phyloP scores from a whole-genome alignment of 2,329 filamentous ascomycete genomes.

The Claviceps purpurea region DNA sequence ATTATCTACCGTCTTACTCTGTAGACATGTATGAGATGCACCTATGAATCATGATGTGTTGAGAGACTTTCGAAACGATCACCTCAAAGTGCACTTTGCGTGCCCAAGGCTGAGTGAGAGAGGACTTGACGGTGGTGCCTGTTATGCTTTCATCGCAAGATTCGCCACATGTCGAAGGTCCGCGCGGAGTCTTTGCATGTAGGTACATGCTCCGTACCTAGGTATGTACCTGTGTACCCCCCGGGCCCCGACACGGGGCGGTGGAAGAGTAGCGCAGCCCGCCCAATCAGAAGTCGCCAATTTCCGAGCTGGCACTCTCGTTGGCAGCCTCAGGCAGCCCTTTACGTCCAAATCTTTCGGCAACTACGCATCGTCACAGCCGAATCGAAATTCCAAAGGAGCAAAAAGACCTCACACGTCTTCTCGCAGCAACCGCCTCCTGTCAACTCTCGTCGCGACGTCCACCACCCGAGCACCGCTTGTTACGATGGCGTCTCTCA shows the following conservation, averaged over 20 bases:
- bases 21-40: background rate
- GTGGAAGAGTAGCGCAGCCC: background rate
- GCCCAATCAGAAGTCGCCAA: conserved; percentile 33
- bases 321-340: conserved; percentile 30
- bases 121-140: too few relatives aligned
- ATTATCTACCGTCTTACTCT: background rate
- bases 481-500: conserved; percentile 50
- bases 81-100: too few relatives aligned
- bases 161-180: too few relatives aligned
- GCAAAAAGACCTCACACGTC: conserved; percentile 35
- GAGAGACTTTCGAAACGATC: too few relatives aligned
- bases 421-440: conserved; percentile 11
- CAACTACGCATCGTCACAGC: conserved; percentile 25
- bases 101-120: too few relatives aligned
- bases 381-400: conserved; percentile 13
- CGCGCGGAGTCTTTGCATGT: too few relatives aligned
- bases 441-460: conserved; percentile 3
- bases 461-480: conserved; percentile 2
- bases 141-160: too few relatives aligned
- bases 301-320: conserved; percentile 28
- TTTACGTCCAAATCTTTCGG: conserved; percentile 27
- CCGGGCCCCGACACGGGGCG: too few relatives aligned
- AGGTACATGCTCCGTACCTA: too few relatives aligned
- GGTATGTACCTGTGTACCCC: too few relatives aligned
- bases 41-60: too few relatives aligned